Evolutionary conservation across 495 filamentous ascomycete genomes (phyloP), one percentile per base, ranked within the genome.

Genomic region (Mytilinidion resinicola): DNA sequence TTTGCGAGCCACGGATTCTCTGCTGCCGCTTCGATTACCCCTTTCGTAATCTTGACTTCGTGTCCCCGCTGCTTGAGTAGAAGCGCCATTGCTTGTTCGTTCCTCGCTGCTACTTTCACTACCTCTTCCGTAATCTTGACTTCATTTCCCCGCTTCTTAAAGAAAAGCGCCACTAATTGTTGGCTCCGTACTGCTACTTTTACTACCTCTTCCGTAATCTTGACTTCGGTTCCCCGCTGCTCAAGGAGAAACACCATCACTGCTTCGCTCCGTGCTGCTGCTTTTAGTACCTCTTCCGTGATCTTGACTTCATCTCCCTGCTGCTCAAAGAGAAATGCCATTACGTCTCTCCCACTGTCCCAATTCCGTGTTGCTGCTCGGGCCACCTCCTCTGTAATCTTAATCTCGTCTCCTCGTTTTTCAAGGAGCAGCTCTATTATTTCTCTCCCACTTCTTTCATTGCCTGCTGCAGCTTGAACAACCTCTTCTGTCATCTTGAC

Each of bases 341-440:
- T 55, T 3, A 55, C 15, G 7, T 55, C 53, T 30, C 30, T 43
- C 3, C 52, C 39, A 9, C 37, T 2, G 7, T 20, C 1, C 15
- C 15, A 1, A 20, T 37, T 53, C 19, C 25, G n/a, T 6, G 17
- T 3, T 19, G 25, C 51, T 41, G 34, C 51, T 6, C 1, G 37
- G 11, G 37, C 15, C 37, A 53, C 51, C 25, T 9, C 38, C 30
- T 66, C 51, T 2, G 60, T 66, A 20, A 59, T 60, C 10, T 14
- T 44, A 30, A 64, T 36, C 14, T 63, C 41, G 34, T 60, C 51
- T 17, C 61, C 55, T 9, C 61, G 36, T 46, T 42, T 33, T 1
- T 60, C 33, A 15, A 66, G 39, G 49, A 66, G 60, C 3, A 66
- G 41, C 9, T 6, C 15, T 4, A 63, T 51, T 36, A 64, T 37